These are phyloP conservation scores for Rhizoclosmatium sp. DNA, from an alignment of 192 early-diverging fungal species.

Conservation along the genomic window DNA sequence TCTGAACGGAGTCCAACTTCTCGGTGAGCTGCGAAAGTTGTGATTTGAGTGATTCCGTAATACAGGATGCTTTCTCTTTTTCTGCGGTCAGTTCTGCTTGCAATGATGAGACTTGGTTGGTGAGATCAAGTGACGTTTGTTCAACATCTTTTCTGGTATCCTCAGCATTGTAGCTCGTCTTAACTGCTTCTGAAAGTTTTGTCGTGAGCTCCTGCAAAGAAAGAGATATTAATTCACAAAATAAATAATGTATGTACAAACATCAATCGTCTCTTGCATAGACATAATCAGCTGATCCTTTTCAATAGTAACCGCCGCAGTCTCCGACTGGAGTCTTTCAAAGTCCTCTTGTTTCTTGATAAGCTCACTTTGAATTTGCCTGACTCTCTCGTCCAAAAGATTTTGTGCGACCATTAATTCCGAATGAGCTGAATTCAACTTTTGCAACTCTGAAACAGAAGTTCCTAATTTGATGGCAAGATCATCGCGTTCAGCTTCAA, in stretches of 20 bases:
- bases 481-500: no score
- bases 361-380: no score
- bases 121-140: background rate
- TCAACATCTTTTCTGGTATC: background rate
- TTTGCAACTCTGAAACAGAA: no score
- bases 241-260: background rate
- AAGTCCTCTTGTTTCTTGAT: no score
- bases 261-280: background rate
- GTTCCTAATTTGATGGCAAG: no score
- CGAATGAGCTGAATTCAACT: no score
- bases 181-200: background rate
- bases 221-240: background rate
- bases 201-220: background rate
- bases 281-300: background rate
- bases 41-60: constrained; percentile 1
- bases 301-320: no score
- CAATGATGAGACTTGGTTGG: background rate
- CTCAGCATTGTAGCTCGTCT: background rate
- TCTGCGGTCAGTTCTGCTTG: background rate
- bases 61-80: background rate
- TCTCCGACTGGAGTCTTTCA: no score
- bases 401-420: no score
- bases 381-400: no score
- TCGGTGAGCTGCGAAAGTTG: background rate
- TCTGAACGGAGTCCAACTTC: background rate